Evolutionary conservation across 352 stramenopile species (phyloP), one percentile per base, ranked within the genome.

Genomic region (Salisapilia sapeloensis): DNA sequence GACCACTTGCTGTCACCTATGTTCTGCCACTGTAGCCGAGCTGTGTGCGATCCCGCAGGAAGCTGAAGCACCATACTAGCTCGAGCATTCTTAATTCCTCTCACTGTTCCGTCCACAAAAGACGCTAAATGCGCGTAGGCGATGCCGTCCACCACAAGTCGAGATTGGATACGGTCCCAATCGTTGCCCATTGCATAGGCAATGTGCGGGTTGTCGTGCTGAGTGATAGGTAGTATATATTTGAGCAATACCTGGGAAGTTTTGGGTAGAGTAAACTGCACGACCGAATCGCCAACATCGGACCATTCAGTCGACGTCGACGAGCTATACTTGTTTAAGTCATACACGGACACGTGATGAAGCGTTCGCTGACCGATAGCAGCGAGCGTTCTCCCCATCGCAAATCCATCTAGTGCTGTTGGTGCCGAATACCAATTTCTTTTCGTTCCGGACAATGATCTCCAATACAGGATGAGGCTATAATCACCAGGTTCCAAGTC

Each of bases 21-120:
- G 18, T 80, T 83, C 48, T 86, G 55, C 71, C 71, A 86, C 30
- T 83, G 71, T 2, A 86, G 33, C 28, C 66, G 59, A 10, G 53
- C 56, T 20, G 56, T 71, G 40, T 86, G 71, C 4, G 43, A 71
- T 4, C 71, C 71, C 13, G 47, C 61, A 30, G 52, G 48, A 0
- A 86, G 47, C 1, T 52, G 48, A 0, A 86, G 27, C 21, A 77
- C 49, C 56, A 86, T 81, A 23, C 41, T 83, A 11, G 71, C 71
- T 35, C 40, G 61, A 17, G 64, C 52, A 42, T 79, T 63, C 44
- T 83, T 79, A 16, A 82, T 80, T 9, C 67, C 66, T 33, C 63
- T 63, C 38, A 85, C 52, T 36, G 36, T 55, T 28, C 65, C 70
- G 20, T 82, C 65, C 9, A 82, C 63, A 26, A 71, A 58, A 10